Evolutionary conservation across 495 filamentous ascomycete genomes (phyloP), one percentile per base, ranked within the genome.

Genomic region (Neohortaea acidophila): DNA sequence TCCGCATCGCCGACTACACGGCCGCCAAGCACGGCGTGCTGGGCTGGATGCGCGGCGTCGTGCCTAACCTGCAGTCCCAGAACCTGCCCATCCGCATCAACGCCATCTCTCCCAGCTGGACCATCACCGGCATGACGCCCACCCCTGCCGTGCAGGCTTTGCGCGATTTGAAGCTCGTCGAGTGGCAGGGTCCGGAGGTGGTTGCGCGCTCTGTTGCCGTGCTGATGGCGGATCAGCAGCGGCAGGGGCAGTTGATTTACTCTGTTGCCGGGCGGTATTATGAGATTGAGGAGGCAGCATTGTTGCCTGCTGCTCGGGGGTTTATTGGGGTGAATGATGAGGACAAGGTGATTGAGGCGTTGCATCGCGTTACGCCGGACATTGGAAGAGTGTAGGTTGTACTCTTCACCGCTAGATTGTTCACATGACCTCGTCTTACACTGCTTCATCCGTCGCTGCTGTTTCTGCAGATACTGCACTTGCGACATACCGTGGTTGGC

Each of bases 41-140:
- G 10, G 53, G 51, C 36, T 46, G 38, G 18, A 41, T 47, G 19
- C 42, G 40, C 22, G 49, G 51, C 20, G 38, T 58, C 3, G 36
- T 51, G 7, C 49, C 46, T 31, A 32, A 41, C 21, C 23, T 58
- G 2, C 29, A 41, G 25, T 12, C n/a, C 1, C 17, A 32, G 2
- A 21, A 33, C 0, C 30, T 52, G 22, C 51, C 48, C n/a, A 51
- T 57, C 30, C 49, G 54, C 28, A 45, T 58, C 38, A 58, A 58
- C 38, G 35, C 39, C 13, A 39, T 58, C 8, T 41, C 52, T 1
- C 54, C 54, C 10, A 25, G 25, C 33, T 58, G 52, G 54, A 58
- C 54, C 4, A 38, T 19, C 1, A 53, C 54, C 0, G 44, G 44
- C 14, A 37, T 58, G 21, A 35, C 55, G 2, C 47, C 50, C 1